Conservation (phyloP, 495 filamentous ascomycete genomes). For the Tuber aestivum region DNA sequence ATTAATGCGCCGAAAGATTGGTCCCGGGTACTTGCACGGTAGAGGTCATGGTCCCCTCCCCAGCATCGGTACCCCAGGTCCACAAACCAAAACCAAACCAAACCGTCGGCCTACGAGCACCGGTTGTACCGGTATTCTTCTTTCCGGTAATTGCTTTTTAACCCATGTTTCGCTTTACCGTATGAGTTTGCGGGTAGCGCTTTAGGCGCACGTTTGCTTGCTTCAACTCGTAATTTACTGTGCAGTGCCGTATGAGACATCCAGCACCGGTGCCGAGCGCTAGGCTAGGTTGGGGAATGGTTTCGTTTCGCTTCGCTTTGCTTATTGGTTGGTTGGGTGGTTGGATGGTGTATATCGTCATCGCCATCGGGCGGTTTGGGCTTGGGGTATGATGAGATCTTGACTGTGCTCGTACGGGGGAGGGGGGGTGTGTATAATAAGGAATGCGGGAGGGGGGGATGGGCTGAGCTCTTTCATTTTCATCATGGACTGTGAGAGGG, state of each 20-base stretch:
- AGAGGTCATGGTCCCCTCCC: not conserved
- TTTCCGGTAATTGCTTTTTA: not conserved
- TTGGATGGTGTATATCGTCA: not conserved
- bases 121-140: not conserved
- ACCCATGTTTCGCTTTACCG: not conserved
- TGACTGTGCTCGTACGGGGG: too few species aligned
- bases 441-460: not conserved
- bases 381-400: not conserved
- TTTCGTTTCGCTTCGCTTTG: not conserved
- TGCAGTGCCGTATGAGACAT: too few species aligned
- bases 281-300: not conserved
- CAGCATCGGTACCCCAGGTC: not conserved
- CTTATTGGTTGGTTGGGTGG: not conserved
- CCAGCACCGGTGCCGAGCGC: not conserved
- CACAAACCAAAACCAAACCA: not conserved
- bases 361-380: not conserved
- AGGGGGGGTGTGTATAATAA: not conserved
- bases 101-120: not conserved
- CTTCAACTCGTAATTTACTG: too few species aligned
- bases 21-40: not conserved
- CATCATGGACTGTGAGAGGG: not conserved
- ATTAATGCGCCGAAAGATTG: not conserved
- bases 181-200: not conserved
- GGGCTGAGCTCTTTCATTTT: not conserved
- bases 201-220: not conserved